Conservation (phyloP, 1,139 yeast species). For the Hemisphaericaspora subhashii region DNA sequence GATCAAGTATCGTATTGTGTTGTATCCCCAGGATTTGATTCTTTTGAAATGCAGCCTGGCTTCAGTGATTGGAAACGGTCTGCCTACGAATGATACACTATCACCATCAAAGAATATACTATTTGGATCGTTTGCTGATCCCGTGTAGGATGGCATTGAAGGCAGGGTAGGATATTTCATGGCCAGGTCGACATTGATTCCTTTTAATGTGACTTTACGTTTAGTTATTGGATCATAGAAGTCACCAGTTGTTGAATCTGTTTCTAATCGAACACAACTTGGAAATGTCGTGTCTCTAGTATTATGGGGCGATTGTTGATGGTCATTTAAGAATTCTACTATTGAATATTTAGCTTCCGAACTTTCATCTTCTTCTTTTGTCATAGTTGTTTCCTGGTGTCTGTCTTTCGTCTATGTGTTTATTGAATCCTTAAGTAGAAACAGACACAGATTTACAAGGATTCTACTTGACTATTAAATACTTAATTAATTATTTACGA, state of each 20-base stretch:
- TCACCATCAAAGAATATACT: conserved; percentile 68
- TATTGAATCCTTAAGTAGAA: too few species aligned
- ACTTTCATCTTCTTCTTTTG: too few species aligned
- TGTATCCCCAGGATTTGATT: conserved; percentile 80
- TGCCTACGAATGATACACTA: conserved; percentile 72
- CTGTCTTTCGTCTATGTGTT: too few species aligned
- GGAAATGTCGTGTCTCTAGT: background rate
- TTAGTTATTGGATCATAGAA: conserved; percentile 58
- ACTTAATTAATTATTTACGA: too few species aligned
- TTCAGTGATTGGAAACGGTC: conserved; percentile 76
- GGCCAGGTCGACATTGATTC: conserved; percentile 80
- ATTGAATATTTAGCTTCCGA: too few species aligned
- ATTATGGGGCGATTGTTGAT: background rate
- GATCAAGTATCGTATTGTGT: conserved; percentile 70
- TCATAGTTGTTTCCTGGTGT: too few species aligned
- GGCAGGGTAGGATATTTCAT: conserved; percentile 71
- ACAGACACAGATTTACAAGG: too few species aligned
- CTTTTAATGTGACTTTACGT: conserved; percentile 64
- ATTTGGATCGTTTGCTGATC: conserved; percentile 41
- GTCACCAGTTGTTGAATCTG: conserved; percentile 46
- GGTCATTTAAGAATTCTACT: too few species aligned
- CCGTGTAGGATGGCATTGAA: conserved; percentile 50
- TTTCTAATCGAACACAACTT: conserved; percentile 31
- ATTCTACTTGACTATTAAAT: too few species aligned
- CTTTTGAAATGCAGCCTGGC: conserved; percentile 68